These are phyloP conservation scores for Exobasidium rhododendri DNA, from an alignment of 1,284 basidiomycete species.

Conservation along the genomic window DNA sequence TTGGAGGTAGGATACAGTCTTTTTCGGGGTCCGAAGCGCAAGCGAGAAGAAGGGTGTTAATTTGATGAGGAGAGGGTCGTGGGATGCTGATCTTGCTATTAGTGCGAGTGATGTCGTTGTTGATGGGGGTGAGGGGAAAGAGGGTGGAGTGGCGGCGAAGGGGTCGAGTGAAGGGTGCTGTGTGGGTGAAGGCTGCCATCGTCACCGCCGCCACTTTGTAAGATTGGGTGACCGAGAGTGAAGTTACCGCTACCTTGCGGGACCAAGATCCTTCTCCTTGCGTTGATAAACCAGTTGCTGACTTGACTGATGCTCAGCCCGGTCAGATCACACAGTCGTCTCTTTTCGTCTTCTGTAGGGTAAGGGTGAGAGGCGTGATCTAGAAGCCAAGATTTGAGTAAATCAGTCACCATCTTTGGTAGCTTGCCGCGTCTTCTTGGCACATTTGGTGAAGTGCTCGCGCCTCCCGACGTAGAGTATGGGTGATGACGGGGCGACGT, in stretches of 20 bases:
- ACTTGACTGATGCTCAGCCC: slow-evolving; percentile 82
- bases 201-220: background rate
- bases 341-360: slow-evolving; percentile 85
- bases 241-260: slow-evolving; percentile 20
- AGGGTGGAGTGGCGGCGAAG: background rate
- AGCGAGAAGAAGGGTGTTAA: too few relatives aligned
- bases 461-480: background rate
- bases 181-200: background rate
- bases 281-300: slow-evolving; percentile 52
- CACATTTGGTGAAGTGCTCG: slow-evolving; percentile 16
- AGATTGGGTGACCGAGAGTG: background rate
- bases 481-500: slow-evolving; percentile 4
- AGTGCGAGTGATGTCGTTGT: background rate
- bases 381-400: slow-evolving; percentile 83
- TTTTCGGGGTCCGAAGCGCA: too few relatives aligned
- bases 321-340: slow-evolving; percentile 76
- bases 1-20: too few relatives aligned
- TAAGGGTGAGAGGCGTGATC: slow-evolving; percentile 84
- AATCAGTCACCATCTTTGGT: slow-evolving; percentile 83
- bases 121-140: background rate
- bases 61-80: background rate
- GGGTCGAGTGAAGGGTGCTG: background rate
- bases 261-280: slow-evolving; percentile 41
- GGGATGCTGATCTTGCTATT: background rate
- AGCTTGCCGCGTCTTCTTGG: slow-evolving; percentile 70